Evolutionary conservation across 257 asterid species (phyloP).

Genomic region (Leptodermis oblonga): DNA sequence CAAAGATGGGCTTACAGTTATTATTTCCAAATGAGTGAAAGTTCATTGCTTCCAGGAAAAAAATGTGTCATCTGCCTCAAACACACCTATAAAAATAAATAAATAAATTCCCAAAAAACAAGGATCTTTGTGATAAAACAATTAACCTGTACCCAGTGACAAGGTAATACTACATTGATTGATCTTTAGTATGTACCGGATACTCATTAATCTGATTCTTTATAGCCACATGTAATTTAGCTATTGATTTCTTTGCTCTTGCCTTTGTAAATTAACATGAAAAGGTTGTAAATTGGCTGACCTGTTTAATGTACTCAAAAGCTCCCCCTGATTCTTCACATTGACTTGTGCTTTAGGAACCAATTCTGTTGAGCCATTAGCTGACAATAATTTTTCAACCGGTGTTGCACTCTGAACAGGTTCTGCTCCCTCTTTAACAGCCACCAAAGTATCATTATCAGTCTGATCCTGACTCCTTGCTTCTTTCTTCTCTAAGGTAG

Average conservation of each 20-base stretch:
- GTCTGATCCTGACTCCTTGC: slow-evolving; percentile 22
- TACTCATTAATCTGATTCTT: background rate
- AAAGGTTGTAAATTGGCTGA: slow-evolving; percentile 18
- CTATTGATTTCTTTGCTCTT: background rate
- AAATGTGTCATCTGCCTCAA: background rate
- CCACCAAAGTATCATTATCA: slow-evolving; percentile 25
- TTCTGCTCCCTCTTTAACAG: slow-evolving; percentile 29
- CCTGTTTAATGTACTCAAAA: slow-evolving; percentile 38
- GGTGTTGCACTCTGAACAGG: slow-evolving; percentile 19
- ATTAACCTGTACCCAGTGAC: background rate
- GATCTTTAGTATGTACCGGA: background rate
- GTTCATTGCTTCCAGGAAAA: background rate
- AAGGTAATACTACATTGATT: background rate
- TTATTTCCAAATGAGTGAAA: background rate
- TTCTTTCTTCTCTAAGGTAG: slow-evolving; percentile 28
- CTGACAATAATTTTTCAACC: background rate
- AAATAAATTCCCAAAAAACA: background rate
- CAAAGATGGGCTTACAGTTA: slow-evolving; percentile 2
- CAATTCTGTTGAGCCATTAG: slow-evolving; percentile 7
- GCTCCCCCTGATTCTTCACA: slow-evolving; percentile 30
- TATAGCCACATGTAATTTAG: background rate
- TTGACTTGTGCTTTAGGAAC: slow-evolving; percentile 19
- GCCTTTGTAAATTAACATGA: background rate
- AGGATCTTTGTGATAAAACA: background rate
- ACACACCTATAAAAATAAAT: background rate